These are phyloP conservation scores for Gracilaria gracilis DNA, from an alignment of 23 red algal species.

Conservation along the genomic window DNA sequence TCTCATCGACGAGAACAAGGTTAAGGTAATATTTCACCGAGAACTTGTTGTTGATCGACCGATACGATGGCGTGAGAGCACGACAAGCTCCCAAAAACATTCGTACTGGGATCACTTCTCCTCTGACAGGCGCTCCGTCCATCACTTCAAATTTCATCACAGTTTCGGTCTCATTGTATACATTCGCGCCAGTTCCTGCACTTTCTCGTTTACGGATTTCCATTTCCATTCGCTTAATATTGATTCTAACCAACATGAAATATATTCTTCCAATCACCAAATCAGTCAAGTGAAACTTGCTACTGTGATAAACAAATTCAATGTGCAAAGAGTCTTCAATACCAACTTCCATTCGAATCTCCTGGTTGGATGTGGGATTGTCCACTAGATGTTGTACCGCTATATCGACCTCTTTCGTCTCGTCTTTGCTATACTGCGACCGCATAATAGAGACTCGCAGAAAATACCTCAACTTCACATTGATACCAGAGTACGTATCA, in stretches of 20 bases:
- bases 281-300: constrained; percentile 85
- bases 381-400: constrained; percentile 75
- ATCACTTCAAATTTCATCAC: constrained; percentile 97
- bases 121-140: constrained; percentile 88
- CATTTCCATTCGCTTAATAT: constrained; percentile 96
- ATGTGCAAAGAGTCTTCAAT: constrained; percentile 98
- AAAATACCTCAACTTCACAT: constrained; percentile 91
- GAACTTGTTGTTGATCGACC: constrained; percentile 91
- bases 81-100: constrained; percentile 88
- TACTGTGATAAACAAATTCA: constrained; percentile 93
- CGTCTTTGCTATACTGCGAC: constrained; percentile 70
- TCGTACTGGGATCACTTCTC: constrained; percentile 89
- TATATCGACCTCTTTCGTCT: constrained; percentile 80
- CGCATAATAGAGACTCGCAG: constrained; percentile 84
- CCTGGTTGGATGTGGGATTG: constrained; percentile 42
- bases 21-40: constrained; percentile 97
- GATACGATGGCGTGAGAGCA: constrained; percentile 92
- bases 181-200: constrained; percentile 80
- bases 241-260: constrained; percentile 92
- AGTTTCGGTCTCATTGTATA: constrained; percentile 90
- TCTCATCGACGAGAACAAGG: constrained; percentile 94
- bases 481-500: constrained; percentile 97
- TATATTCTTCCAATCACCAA: constrained; percentile 94
- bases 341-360: constrained; percentile 94
- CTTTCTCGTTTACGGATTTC: constrained; percentile 93